Conservation (phyloP, 2,329 filamentous ascomycete genomes). For the Aspergillus pseudonomiae region DNA sequence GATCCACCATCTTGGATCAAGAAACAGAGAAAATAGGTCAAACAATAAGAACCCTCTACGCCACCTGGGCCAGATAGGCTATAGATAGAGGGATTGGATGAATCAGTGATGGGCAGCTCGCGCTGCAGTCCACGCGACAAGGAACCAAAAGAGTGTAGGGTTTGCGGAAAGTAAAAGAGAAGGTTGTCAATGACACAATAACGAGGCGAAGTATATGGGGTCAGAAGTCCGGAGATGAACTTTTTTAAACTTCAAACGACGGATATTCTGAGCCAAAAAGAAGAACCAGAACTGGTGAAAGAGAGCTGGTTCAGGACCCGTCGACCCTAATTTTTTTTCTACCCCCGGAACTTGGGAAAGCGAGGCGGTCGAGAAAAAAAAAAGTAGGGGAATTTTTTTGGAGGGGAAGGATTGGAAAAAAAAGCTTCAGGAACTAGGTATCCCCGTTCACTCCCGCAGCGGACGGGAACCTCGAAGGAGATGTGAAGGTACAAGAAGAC, state of each 20-base stretch:
- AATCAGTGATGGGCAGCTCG: constrained; percentile 11
- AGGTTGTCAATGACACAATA: constrained; percentile 16
- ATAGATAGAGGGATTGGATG: constrained; percentile 10
- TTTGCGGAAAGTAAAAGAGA: constrained; percentile 12
- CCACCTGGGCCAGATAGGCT: background rate
- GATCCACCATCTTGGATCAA: constrained; percentile 40
- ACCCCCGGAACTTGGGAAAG: constrained; percentile 16
- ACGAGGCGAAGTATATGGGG: constrained; percentile 9
- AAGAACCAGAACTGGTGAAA: constrained; percentile 16
- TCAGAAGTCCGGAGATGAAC: constrained; percentile 18
- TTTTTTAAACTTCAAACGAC: constrained; percentile 13
- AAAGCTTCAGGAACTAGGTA: constrained; percentile 33
- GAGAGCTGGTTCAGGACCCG: constrained; percentile 18
- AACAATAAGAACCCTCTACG: constrained; percentile 11
- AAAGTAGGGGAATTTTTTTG: constrained; percentile 31
- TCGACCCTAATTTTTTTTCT: constrained; percentile 17
- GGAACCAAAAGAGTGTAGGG: constrained; percentile 20
- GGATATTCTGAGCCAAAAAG: constrained; percentile 11
- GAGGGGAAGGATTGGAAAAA: constrained; percentile 19
- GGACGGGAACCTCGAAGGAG: constrained; percentile 44
- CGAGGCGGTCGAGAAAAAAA: constrained; percentile 31
- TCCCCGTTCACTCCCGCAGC: constrained; percentile 50
- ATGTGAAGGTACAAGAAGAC: constrained; percentile 36
- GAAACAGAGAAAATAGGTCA: constrained; percentile 14
- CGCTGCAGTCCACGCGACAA: constrained; percentile 19